Conservation (phyloP, 2,329 filamentous ascomycete genomes). For the Claviceps pazoutovae region DNA sequence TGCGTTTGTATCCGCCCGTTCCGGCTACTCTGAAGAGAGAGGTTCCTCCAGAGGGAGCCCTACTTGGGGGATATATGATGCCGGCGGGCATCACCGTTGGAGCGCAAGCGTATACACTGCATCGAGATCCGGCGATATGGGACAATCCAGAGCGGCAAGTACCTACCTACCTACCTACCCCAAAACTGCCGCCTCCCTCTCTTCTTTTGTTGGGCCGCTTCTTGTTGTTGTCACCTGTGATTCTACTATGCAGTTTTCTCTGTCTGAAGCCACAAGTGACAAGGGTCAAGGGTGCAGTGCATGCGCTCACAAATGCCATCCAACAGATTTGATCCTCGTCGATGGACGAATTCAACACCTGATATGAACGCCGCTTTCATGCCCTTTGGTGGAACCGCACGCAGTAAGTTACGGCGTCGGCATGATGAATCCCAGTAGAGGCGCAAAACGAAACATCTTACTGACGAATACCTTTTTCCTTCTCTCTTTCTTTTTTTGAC, state of each 20-base stretch:
- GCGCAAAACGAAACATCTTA: background rate
- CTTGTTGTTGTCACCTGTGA: background rate
- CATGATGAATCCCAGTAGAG: too few relatives aligned
- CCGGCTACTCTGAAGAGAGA: background rate
- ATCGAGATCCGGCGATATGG: background rate
- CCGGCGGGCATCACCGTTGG: background rate
- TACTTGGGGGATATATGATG: background rate
- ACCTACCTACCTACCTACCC: too few relatives aligned
- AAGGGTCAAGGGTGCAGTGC: too few relatives aligned
- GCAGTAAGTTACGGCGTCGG: background rate
- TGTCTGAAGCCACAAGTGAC: too few relatives aligned
- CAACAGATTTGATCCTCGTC: background rate
- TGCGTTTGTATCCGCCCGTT: background rate
- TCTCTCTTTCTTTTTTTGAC: background rate
- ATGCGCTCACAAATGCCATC: background rate
- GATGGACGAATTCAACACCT: background rate
- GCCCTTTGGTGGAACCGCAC: background rate
- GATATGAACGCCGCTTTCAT: constrained; percentile 1
- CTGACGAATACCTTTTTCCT: background rate
- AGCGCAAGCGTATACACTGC: background rate
- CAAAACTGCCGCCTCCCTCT: background rate
- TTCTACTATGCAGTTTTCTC: too few relatives aligned
- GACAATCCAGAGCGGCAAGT: background rate
- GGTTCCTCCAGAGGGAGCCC: background rate
- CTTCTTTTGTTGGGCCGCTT: background rate